Evolutionary conservation across 768 basidiomycete species (phyloP).

Genomic region (Clitopilus hobsonii): DNA sequence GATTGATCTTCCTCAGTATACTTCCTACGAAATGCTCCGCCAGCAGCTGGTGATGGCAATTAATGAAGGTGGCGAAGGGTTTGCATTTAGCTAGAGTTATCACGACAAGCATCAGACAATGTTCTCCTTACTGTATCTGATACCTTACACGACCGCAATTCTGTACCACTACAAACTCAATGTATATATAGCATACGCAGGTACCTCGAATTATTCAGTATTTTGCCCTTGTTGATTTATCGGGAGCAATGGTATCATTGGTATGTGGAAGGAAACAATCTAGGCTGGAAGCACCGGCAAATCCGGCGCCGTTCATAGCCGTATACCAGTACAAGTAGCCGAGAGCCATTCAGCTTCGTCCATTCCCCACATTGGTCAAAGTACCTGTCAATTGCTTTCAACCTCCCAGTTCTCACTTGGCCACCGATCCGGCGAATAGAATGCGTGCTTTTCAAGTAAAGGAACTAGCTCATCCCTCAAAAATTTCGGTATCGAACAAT

Average conservation of each 20-base stretch:
- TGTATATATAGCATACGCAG: neutral
- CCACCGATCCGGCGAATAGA: conserved; percentile 44
- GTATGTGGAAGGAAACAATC: neutral
- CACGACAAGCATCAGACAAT: neutral
- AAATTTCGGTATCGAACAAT: conserved; percentile 47
- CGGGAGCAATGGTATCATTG: no score
- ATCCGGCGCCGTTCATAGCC: neutral
- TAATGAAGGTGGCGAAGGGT: conserved; percentile 94
- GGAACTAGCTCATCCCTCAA: conserved; percentile 64
- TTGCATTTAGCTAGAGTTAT: conserved; percentile 65
- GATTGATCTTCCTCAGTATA: conserved; percentile 91
- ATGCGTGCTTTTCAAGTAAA: conserved; percentile 82
- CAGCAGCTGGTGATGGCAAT: conserved; percentile 88
- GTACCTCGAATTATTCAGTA: neutral
- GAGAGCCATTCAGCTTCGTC: neutral
- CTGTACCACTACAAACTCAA: neutral
- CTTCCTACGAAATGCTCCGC: conserved; percentile 94
- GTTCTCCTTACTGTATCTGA: neutral
- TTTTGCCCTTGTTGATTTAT: neutral
- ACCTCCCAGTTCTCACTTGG: conserved; percentile 45
- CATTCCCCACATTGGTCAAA: neutral
- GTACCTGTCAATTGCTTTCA: conserved; percentile 53
- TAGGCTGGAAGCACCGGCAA: neutral
- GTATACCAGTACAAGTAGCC: neutral
- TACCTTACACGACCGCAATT: neutral